A percentile compares a stretch with the other conserved stretches of the same genome.
Conservation (phyloP, 176 grass and related monocot genomes). For the Typha latifolia region DNA sequence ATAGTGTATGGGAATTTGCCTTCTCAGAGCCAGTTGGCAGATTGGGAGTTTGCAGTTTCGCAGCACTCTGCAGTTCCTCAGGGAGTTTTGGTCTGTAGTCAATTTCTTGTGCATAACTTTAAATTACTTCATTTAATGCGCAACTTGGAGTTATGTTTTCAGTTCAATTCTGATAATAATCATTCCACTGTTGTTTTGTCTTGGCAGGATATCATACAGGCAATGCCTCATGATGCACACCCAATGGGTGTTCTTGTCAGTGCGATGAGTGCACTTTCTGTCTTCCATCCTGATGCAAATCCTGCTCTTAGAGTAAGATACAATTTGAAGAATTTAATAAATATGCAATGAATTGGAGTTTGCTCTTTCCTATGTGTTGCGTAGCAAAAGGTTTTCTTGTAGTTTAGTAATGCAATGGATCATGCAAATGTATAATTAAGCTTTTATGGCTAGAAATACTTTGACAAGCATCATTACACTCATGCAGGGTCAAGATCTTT, state of each 20-base stretch:
- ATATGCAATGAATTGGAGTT: background rate
- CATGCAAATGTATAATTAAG: background rate
- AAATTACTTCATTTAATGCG: background rate
- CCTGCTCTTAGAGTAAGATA: slow-evolving; percentile 85
- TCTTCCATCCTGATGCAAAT: slow-evolving; percentile 98
- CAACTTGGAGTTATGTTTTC: no score
- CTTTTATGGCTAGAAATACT: background rate
- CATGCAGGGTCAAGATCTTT: slow-evolving; percentile 85
- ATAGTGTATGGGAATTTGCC: slow-evolving; percentile 93
- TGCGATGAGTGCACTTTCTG: slow-evolving; percentile 87
- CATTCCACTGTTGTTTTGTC: slow-evolving; percentile 1
- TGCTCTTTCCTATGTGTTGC: background rate
- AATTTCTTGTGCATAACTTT: background rate
- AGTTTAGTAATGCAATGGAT: background rate
- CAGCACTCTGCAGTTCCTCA: slow-evolving; percentile 93
- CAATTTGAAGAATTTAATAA: background rate
- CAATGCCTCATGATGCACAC: slow-evolving; percentile 97
- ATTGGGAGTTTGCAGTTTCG: slow-evolving; percentile 85
- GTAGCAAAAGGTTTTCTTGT: background rate
- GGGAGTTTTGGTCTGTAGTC: slow-evolving; percentile 60
- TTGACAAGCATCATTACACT: background rate
- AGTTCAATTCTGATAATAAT: background rate
- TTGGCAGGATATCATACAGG: slow-evolving; percentile 84
- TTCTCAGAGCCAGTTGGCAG: slow-evolving; percentile 49
- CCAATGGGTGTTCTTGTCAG: slow-evolving; percentile 98